Evolutionary conservation across 2,329 filamentous ascomycete genomes (phyloP).

Genomic region (Tolypocladium nubicola): DNA sequence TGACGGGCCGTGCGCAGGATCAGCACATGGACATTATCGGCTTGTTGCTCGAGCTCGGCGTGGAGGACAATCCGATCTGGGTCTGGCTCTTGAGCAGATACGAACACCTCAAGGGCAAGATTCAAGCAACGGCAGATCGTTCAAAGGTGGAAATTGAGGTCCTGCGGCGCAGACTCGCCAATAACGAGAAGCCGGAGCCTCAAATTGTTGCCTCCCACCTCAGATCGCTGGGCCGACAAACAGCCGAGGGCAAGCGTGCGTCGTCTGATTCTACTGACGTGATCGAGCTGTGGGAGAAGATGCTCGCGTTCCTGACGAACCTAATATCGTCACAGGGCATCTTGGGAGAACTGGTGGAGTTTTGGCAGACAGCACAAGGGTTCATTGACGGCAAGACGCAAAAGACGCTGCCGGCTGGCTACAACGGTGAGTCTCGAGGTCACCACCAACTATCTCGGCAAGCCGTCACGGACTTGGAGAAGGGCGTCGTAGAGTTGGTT

Average conservation of each 20-base stretch:
- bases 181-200: slow-evolving; percentile 58
- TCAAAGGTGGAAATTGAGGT: slow-evolving; percentile 89
- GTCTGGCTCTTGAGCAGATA: slow-evolving; percentile 87
- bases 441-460: slow-evolving; percentile 72
- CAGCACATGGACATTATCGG: slow-evolving; percentile 85
- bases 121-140: slow-evolving; percentile 70
- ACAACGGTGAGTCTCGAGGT: slow-evolving; percentile 67
- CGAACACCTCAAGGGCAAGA: slow-evolving; percentile 79
- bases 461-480: slow-evolving; percentile 61
- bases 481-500: slow-evolving; percentile 72
- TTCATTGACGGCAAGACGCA: slow-evolving; percentile 86
- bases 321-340: slow-evolving; percentile 73
- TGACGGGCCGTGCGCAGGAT: slow-evolving; percentile 54
- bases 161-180: slow-evolving; percentile 68
- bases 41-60: slow-evolving; percentile 82
- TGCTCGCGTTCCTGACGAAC: slow-evolving; percentile 60
- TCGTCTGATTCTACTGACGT: slow-evolving; percentile 72
- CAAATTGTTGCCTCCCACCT: slow-evolving; percentile 66
- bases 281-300: slow-evolving; percentile 87
- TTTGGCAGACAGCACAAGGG: slow-evolving; percentile 84
- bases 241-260: slow-evolving; percentile 46
- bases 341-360: slow-evolving; percentile 81
- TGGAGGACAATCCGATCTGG: slow-evolving; percentile 94
- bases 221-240: slow-evolving; percentile 59
- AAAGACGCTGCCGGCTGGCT: slow-evolving; percentile 64